A percentile compares a stretch with the other conserved stretches of the same genome.
These are phyloP conservation scores for Trametes polyzona DNA, from an alignment of 1,284 basidiomycete genomes.

Conservation along the genomic window DNA sequence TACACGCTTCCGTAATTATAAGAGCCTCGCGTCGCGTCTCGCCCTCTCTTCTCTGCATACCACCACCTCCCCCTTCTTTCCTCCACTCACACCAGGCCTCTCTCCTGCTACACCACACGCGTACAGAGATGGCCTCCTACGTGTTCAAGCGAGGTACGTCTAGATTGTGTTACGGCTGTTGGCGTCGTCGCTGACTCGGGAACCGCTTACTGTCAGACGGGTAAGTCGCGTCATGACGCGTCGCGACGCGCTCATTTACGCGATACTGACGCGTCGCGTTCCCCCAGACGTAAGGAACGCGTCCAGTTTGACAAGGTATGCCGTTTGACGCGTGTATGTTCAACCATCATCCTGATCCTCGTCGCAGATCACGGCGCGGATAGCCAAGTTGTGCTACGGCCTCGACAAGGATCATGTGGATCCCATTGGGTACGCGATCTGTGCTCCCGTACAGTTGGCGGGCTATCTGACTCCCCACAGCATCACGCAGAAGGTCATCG, in stretches of 20 bases:
- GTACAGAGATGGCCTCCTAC: slow-evolving; percentile 60
- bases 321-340: slow-evolving; percentile 19
- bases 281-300: slow-evolving; percentile 75
- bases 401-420: slow-evolving; percentile 94
- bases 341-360: slow-evolving; percentile 18
- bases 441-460: too few relatives aligned
- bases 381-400: slow-evolving; percentile 97
- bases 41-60: slow-evolving; percentile 33
- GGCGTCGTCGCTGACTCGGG: slow-evolving; percentile 10
- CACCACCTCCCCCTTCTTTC: slow-evolving; percentile 33
- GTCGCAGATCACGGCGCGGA: slow-evolving; percentile 82
- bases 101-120: slow-evolving; percentile 4
- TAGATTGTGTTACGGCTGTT: neutral
- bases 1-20: slow-evolving; percentile 32
- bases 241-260: slow-evolving; percentile 21
- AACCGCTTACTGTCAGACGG: slow-evolving; percentile 51
- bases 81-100: slow-evolving; percentile 14
- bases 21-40: slow-evolving; percentile 34
- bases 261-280: slow-evolving; percentile 23
- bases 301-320: slow-evolving; percentile 87
- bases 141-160: slow-evolving; percentile 77
- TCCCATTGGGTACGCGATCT: slow-evolving; percentile 80
- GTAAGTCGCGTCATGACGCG: slow-evolving; percentile 48
- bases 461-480: slow-evolving; percentile 39
- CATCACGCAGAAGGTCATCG: slow-evolving; percentile 93